Evolutionary conservation across 495 filamentous ascomycete genomes (phyloP), one percentile per base, ranked within the genome.

Genomic region (Lasiosphaeria ovina): DNA sequence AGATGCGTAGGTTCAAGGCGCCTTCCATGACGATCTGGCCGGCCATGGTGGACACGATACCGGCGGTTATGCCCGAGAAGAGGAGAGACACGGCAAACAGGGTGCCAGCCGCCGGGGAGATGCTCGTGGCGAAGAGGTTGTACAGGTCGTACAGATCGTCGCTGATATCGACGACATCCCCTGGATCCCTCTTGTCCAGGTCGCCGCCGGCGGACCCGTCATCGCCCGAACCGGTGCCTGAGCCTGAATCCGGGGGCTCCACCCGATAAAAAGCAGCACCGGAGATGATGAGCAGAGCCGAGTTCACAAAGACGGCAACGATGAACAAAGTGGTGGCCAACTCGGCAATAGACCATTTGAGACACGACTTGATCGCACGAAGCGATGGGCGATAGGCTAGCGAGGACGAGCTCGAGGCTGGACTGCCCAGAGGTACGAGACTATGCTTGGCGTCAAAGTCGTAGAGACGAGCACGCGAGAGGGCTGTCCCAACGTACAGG

Each of bases 281-380:
- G 1, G 89, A 85, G n/a, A 89, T 86, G 63, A 92, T 90, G 57
- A 92, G 81, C 61, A 92, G 91, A 32, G 89, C 79, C 59, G 83
- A 87, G 72, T 92, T 92, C 65, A 92, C 88, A 65, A 92, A 92
- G 12, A 91, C 79, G 24, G 89, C 89, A 65, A 91, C 89, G 36
- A 86, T 87, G 67, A 90, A 89, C 4, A 91, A 82, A 3, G 85
- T 86, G 51, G 89, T 64, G 31, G 80, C 69, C 24, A 90, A 73
- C 63, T 88, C 85, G 8, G 83, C 80, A 59, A 89, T 87, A 11
- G 86, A 89, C 67, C 89, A 90, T 34, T 81, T 81, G 67, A 92
- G 76, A 68, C 88, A 91, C 53, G 80, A 79, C 6, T 80, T 81
- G 51, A 92, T 92, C 2, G 89, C 89, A 6, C 79, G 70, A 17